Conservation (phyloP, 495 filamentous ascomycete genomes). For the Haplographium delicatum region DNA sequence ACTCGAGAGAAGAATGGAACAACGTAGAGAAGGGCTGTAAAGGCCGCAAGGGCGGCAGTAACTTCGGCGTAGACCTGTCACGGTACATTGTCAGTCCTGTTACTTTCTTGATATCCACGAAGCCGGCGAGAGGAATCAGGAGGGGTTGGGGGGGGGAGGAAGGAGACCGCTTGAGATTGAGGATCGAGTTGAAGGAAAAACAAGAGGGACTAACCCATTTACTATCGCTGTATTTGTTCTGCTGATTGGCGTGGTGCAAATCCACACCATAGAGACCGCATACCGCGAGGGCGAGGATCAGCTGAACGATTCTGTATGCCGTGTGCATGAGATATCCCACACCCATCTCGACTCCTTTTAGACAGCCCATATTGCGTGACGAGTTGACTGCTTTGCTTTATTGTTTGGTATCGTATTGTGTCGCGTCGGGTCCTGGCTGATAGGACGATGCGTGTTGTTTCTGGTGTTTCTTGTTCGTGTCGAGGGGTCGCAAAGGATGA, state of each 20-base stretch:
- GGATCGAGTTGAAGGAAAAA: not conserved
- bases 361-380: conserved; percentile 14
- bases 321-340: conserved; percentile 39
- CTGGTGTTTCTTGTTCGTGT: too few species aligned
- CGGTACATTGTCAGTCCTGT: not conserved
- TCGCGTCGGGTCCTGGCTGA: not conserved
- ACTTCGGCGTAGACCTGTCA: conserved; percentile 63
- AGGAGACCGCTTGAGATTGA: not conserved
- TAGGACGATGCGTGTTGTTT: too few species aligned
- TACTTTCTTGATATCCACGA: too few species aligned
- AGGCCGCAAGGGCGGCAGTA: conserved; percentile 52
- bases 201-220: conserved; percentile 55
- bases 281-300: conserved; percentile 69
- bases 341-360: conserved; percentile 17
- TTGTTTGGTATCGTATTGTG: not conserved
- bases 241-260: conserved; percentile 51
- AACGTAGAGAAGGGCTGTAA: conserved; percentile 57
- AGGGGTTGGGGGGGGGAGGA: not conserved
- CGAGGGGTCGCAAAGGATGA: too few species aligned
- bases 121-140: not conserved
- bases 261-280: conserved; percentile 75
- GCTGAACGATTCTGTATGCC: conserved; percentile 60
- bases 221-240: conserved; percentile 44
- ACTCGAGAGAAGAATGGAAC: conserved; percentile 54
- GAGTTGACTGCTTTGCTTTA: not conserved